Conservation (phyloP, 345 rosid genomes). For the Pelargonium nanum region DNA sequence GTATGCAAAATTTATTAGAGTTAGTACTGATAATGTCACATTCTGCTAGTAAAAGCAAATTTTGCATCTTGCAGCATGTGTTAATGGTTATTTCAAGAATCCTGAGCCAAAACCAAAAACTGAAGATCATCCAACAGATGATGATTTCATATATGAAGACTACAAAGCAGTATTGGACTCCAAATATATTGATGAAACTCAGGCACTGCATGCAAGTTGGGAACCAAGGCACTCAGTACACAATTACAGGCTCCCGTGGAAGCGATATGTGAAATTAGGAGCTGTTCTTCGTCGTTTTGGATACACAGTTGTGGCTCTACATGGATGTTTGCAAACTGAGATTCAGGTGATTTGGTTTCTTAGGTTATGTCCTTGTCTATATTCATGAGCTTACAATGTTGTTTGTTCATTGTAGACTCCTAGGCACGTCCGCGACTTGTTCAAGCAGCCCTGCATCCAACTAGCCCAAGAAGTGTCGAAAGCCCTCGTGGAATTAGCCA, state of each 20-base stretch:
- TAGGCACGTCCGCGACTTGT: slow-evolving; percentile 38
- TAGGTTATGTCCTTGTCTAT: no score
- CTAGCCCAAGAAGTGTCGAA: slow-evolving; percentile 49
- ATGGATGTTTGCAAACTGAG: slow-evolving; percentile 71
- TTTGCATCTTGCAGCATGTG: slow-evolving; percentile 45
- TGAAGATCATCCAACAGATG: slow-evolving; percentile 17
- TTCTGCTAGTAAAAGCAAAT: background rate
- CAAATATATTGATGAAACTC: slow-evolving; percentile 61
- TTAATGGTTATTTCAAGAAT: slow-evolving; percentile 50
- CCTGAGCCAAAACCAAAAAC: slow-evolving; percentile 10
- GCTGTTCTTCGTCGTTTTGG: slow-evolving; percentile 77
- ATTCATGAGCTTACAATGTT: no score
- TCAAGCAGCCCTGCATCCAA: slow-evolving; percentile 53
- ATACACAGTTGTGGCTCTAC: slow-evolving; percentile 66
- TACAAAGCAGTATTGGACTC: slow-evolving; percentile 72
- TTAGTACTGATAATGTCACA: background rate
- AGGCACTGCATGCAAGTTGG: slow-evolving; percentile 84
- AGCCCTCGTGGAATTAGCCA: slow-evolving; percentile 47
- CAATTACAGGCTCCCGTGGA: slow-evolving; percentile 60
- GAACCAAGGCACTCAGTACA: slow-evolving; percentile 62
- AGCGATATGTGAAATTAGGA: slow-evolving; percentile 68
- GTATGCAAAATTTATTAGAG: slow-evolving; percentile 17
- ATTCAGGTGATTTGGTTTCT: slow-evolving; percentile 44
- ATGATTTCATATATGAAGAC: slow-evolving; percentile 60
- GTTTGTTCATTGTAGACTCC: slow-evolving; percentile 34